phyloP scores from a whole-genome alignment of 805 yeast genomes.

The Wickerhamiella spandovensis region DNA sequence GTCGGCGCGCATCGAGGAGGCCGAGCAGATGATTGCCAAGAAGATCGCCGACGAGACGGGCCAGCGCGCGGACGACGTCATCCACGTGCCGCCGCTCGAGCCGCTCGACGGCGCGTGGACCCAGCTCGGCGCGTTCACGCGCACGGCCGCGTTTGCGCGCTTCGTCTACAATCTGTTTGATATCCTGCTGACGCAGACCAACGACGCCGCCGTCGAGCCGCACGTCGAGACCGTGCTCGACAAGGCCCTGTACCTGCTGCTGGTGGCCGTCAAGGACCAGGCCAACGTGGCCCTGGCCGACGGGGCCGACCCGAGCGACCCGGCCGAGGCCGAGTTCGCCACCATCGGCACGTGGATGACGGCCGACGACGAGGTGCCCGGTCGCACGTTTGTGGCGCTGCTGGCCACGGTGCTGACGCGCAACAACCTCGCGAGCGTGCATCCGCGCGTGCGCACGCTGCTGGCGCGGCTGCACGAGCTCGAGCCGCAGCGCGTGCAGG shows the following conservation, averaged over 20 bases:
- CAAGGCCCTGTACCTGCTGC: slow-evolving; percentile 52
- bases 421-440: slow-evolving; percentile 2
- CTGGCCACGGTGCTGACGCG: slow-evolving; percentile 7
- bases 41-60: slow-evolving; percentile 31
- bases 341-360: slow-evolving; percentile 10
- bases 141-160: slow-evolving; percentile 18
- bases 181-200: neutral
- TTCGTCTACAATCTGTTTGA: slow-evolving; percentile 12
- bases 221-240: slow-evolving; percentile 45
- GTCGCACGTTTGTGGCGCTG: slow-evolving; percentile 10
- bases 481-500: slow-evolving; percentile 3
- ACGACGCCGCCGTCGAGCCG: slow-evolving; percentile 16
- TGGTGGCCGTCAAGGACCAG: slow-evolving; percentile 37
- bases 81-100: slow-evolving; percentile 39
- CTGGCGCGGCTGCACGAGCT: slow-evolving; percentile 8
- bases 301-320: no score
- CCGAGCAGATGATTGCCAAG: slow-evolving; percentile 49
- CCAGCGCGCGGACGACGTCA: slow-evolving; percentile 34
- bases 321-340: neutral
- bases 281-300: slow-evolving; percentile 20
- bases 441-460: slow-evolving; percentile 7
- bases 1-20: slow-evolving; percentile 72
- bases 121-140: slow-evolving; percentile 19
- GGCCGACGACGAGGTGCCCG: slow-evolving; percentile 6
- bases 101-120: slow-evolving; percentile 23